Conservation (phyloP, 2,329 filamentous ascomycete genomes). For the Apiospora sp. region DNA sequence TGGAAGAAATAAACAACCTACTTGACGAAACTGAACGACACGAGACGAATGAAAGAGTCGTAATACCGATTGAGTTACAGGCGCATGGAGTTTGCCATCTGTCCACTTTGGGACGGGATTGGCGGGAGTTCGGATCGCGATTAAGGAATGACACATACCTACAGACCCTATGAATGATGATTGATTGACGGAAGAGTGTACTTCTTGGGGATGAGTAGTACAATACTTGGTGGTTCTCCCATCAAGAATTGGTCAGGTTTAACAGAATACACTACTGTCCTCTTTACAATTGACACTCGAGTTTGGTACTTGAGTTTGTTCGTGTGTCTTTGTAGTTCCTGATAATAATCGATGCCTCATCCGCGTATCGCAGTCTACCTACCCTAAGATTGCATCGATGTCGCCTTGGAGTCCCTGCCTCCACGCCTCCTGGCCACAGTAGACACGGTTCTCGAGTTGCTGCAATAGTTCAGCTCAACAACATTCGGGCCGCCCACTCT, state of each 20-base stretch:
- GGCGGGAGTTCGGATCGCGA: background rate
- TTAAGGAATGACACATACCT: background rate
- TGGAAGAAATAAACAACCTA: slow-evolving; percentile 42
- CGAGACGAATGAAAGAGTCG: background rate
- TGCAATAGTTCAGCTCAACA: slow-evolving; percentile 35
- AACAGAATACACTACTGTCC: background rate
- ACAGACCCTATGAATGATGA: background rate
- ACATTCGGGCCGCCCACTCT: background rate
- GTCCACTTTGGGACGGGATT: background rate
- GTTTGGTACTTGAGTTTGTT: background rate
- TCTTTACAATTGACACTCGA: background rate
- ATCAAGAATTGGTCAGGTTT: background rate
- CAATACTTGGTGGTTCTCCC: too few relatives aligned
- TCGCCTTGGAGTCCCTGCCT: background rate
- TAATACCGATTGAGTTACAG: background rate
- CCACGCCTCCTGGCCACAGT: slow-evolving; percentile 33
- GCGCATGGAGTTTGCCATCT: background rate
- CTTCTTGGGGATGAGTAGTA: background rate
- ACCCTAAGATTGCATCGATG: background rate
- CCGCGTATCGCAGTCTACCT: background rate
- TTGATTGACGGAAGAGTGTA: background rate
- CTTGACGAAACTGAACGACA: background rate
- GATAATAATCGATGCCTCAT: background rate
- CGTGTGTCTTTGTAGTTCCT: background rate
- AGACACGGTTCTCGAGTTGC: slow-evolving; percentile 38